These are phyloP conservation scores for Bruguiera sexangula DNA, from an alignment of 345 rosid species.

Conservation along the genomic window DNA sequence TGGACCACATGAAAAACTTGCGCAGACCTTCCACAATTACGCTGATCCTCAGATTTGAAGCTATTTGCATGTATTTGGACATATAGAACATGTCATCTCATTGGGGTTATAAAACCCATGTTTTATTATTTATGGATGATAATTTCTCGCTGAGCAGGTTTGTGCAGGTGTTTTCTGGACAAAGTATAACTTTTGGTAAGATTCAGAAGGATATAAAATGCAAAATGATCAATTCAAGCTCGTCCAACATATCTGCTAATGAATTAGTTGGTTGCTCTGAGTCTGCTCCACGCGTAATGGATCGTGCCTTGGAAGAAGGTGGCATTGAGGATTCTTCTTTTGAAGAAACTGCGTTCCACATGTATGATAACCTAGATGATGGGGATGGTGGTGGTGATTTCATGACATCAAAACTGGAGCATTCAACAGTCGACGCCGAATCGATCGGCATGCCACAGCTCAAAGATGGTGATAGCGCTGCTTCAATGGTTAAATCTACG, in stretches of 20 bases:
- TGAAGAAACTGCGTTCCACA: conserved; percentile 20
- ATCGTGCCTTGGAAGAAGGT: conserved; percentile 19
- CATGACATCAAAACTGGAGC: conserved; percentile 21
- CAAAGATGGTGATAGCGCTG: conserved; percentile 9
- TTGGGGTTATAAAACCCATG: background rate
- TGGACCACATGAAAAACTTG: too few relatives aligned
- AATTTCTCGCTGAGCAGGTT: conserved; percentile 47
- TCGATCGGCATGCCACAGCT: conserved; percentile 18
- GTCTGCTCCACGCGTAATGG: conserved; percentile 19
- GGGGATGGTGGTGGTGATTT: conserved; percentile 1
- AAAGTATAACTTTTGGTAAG: conserved; percentile 60
- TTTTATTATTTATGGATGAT: conserved; percentile 1
- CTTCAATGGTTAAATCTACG: conserved; percentile 4
- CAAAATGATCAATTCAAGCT: conserved; percentile 35
- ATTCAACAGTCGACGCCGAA: conserved; percentile 31
- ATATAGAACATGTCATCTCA: conserved; percentile 6
- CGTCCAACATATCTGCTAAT: conserved; percentile 28
- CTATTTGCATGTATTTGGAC: too few relatives aligned
- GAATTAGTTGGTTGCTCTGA: conserved; percentile 19
- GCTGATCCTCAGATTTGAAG: background rate
- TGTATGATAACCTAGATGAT: conserved; percentile 21
- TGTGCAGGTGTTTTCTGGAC: conserved; percentile 49
- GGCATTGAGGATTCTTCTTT: conserved; percentile 18
- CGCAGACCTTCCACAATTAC: background rate
- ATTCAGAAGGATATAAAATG: conserved; percentile 72